Percentiles rank a stretch among this genome's conserved stretches.
Conservation (phyloP, 257 asterid species). For the Scutellaria galericulata region DNA sequence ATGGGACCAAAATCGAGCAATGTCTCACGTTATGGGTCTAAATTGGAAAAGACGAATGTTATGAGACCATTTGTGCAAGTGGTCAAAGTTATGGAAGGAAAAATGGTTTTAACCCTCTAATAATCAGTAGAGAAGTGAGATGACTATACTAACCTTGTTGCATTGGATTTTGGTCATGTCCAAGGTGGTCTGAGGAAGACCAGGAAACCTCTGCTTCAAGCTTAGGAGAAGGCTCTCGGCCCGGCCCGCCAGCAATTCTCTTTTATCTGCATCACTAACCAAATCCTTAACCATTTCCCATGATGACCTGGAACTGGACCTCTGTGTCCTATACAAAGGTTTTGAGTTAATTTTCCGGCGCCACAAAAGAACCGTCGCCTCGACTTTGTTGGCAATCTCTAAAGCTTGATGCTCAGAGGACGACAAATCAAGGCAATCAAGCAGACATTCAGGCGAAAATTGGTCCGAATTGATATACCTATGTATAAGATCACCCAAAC, state of each 20-base stretch:
- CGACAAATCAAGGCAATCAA: slow-evolving; percentile 77
- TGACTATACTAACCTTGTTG: slow-evolving; percentile 59
- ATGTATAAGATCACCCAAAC: slow-evolving; percentile 72
- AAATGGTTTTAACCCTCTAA: too few relatives aligned
- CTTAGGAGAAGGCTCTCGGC: slow-evolving; percentile 74
- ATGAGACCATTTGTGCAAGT: not conserved
- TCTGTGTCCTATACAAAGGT: slow-evolving; percentile 41
- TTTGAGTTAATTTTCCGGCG: slow-evolving; percentile 53
- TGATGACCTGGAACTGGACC: slow-evolving; percentile 68
- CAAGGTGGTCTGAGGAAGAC: slow-evolving; percentile 80
- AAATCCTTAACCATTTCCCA: slow-evolving; percentile 85
- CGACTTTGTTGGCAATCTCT: slow-evolving; percentile 77
- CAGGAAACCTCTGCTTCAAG: slow-evolving; percentile 73
- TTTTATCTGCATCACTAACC: slow-evolving; percentile 62
- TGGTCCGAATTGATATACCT: slow-evolving; percentile 65
- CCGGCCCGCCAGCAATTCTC: slow-evolving; percentile 62
- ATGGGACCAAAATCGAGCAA: too few relatives aligned
- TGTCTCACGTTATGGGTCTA: too few relatives aligned
- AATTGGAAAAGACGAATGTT: not conserved
- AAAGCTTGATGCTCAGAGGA: slow-evolving; percentile 78
- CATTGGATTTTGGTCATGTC: slow-evolving; percentile 80
- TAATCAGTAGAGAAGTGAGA: not conserved
- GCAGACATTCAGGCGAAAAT: slow-evolving; percentile 74
- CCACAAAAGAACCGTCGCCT: slow-evolving; percentile 67
- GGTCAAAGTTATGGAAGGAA: not conserved